Evolutionary conservation across 2,329 filamentous ascomycete genomes (phyloP).

Genomic region (Clathrospora elynae): DNA sequence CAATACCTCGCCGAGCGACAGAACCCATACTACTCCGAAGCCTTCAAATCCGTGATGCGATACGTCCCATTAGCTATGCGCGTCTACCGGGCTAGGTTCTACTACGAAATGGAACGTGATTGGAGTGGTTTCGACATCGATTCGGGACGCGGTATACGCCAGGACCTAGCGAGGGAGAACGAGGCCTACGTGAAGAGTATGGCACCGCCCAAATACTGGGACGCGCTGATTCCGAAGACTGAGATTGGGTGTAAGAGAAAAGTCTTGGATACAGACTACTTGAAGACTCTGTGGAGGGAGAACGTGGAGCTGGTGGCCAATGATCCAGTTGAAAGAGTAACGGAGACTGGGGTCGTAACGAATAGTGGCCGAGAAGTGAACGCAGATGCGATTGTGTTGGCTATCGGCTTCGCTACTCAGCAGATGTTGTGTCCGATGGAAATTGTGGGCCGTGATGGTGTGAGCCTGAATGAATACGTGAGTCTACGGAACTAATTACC

Average conservation of each 20-base stretch:
- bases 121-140: constrained; percentile 52
- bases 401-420: constrained; percentile 57
- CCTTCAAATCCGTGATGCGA: constrained; percentile 53
- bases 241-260: constrained; percentile 57
- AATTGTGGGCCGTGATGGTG: constrained; percentile 52
- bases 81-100: constrained; percentile 51
- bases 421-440: constrained; percentile 56
- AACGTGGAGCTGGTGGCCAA: constrained; percentile 52
- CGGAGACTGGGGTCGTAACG: constrained; percentile 48
- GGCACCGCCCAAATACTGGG: constrained; percentile 53
- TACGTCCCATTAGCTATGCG: constrained; percentile 55
- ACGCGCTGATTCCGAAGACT: constrained; percentile 51
- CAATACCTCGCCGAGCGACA: constrained; percentile 57
- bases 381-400: constrained; percentile 57
- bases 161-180: constrained; percentile 46
- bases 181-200: constrained; percentile 52
- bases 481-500: constrained; percentile 5
- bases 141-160: constrained; percentile 45
- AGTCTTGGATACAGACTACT: constrained; percentile 56
- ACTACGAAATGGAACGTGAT: constrained; percentile 53
- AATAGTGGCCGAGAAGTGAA: constrained; percentile 45
- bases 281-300: constrained; percentile 50
- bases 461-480: constrained; percentile 48
- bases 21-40: constrained; percentile 49
- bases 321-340: constrained; percentile 51